Base-by-base conservation (phyloP, 352 stramenopile genomes). In the Pythium insidiosum region DNA sequence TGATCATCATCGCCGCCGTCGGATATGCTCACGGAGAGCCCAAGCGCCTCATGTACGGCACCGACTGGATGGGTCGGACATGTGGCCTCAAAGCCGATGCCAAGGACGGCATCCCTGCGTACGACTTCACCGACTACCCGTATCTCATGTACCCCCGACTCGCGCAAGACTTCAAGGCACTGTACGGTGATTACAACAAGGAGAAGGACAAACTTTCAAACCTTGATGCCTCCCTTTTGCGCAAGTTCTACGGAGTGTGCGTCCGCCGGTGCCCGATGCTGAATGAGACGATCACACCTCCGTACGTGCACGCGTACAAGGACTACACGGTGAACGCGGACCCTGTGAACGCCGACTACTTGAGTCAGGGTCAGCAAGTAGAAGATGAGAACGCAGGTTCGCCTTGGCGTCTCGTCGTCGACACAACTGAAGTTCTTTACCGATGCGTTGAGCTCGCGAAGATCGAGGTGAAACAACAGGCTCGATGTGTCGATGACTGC, bases 81-180 rank as follows among this genome's bases (percentile, higher is more conserved):
- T 90, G 77, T n/a, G 77, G 77, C 19, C 58, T 72, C 18, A 50
- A 74, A 38, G 58, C 59, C 4, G 63, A 57, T 15, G 64, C 70
- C 22, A 80, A 58, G 11, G 66, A 61, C 34, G 47, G 33, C 18
- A 53, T 84, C 1, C 61, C 64, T 2, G 64, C 66, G 16, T 89
- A 89, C 51, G 72, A 89, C 50, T 48, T 89, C 20, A 79, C 65
- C 10, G 41, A 63, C 24, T 87, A 85, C 56, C 62, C 64, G 40
- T 85, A 78, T 44, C 57, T 86, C 44, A 70, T 85, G 25, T 89
- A 87, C 57, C 73, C 77, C 5, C 73, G 77, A 9, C 52, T 89
- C 9, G 56, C 58, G 0, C 67, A 89, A 21, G 77, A 89, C 47
- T 25, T 89, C 35, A 34, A 73, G 31, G 58, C 44, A 13, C 26